phyloP scores from a whole-genome alignment of 1,284 basidiomycete species.

The Apiotrichum porosum region DNA sequence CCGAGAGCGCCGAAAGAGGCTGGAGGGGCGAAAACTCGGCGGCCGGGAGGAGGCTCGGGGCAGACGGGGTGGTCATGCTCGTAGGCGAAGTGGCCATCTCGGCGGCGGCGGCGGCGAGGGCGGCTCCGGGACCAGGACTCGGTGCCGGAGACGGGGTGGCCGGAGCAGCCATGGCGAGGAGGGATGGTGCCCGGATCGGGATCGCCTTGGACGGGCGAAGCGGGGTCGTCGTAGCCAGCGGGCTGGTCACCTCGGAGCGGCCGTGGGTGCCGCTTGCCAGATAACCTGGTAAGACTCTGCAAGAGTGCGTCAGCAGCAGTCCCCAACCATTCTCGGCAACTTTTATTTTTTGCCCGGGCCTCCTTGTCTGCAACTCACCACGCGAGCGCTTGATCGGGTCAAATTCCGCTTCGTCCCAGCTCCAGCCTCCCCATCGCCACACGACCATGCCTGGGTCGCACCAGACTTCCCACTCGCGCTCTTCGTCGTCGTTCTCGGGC shows the following conservation, averaged over 20 bases:
- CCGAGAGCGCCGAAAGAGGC: no score
- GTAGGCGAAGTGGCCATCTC: neutral
- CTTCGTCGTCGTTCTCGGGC: constrained; percentile 13
- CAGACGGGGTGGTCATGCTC: no score
- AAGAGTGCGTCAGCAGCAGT: neutral
- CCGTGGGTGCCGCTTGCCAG: constrained; percentile 35
- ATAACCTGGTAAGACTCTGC: constrained; percentile 36
- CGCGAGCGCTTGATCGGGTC: constrained; percentile 34
- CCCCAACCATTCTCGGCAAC: neutral
- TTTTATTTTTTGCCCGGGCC: neutral
- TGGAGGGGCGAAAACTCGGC: no score
- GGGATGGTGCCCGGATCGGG: constrained; percentile 43
- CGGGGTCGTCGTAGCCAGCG: constrained; percentile 20
- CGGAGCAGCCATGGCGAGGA: constrained; percentile 40
- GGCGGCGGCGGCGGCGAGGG: no score
- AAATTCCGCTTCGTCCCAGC: constrained; percentile 45
- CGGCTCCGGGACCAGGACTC: no score
- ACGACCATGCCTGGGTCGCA: constrained; percentile 47
- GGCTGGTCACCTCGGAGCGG: constrained; percentile 1
- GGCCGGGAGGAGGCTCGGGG: no score
- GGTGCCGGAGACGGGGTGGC: constrained; percentile 20
- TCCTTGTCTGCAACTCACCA: constrained; percentile 26
- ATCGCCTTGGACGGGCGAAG: constrained; percentile 40
- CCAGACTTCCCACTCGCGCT: constrained; percentile 47
- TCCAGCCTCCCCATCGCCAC: constrained; percentile 47